phyloP scores from a whole-genome alignment of 2,329 filamentous ascomycete genomes.

The Talaromyces sp. region DNA sequence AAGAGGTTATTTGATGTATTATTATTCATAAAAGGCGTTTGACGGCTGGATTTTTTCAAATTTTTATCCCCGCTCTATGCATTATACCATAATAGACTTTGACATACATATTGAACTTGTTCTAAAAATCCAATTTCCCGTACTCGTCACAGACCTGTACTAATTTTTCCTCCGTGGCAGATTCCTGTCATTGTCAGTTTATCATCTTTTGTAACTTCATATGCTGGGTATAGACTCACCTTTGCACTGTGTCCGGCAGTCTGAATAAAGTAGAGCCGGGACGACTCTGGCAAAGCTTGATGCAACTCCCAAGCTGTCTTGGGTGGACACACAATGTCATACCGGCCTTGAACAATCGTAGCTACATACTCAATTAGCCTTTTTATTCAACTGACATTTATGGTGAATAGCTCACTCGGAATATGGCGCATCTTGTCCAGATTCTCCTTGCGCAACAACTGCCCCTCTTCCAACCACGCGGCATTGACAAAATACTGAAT shows the following conservation, averaged over 20 bases:
- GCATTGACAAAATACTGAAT: slow-evolving; percentile 39
- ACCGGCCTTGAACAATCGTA: neutral
- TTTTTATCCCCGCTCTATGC: neutral
- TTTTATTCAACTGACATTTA: no score
- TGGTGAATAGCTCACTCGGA: slow-evolving; percentile 18
- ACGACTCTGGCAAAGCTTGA: neutral
- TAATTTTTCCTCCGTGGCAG: neutral
- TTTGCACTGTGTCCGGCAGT: slow-evolving; percentile 1
- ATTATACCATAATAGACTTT: neutral
- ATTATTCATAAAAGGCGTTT: neutral
- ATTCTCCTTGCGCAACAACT: slow-evolving; percentile 30
- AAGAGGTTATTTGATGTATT: slow-evolving; percentile 59
- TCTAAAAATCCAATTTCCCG: neutral
- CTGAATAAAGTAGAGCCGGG: neutral
- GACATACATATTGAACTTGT: neutral
- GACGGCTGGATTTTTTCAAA: neutral
- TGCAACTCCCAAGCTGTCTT: slow-evolving; percentile 1
- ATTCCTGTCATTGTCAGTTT: neutral
- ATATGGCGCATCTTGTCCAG: slow-evolving; percentile 31
- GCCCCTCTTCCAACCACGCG: slow-evolving; percentile 37
- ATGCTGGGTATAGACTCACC: neutral
- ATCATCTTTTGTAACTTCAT: neutral
- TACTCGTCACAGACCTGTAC: slow-evolving; percentile 2
- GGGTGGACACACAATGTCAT: neutral
- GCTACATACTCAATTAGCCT: neutral